Conservation (phyloP, 345 rosid species). For the Citrus australasica region DNA sequence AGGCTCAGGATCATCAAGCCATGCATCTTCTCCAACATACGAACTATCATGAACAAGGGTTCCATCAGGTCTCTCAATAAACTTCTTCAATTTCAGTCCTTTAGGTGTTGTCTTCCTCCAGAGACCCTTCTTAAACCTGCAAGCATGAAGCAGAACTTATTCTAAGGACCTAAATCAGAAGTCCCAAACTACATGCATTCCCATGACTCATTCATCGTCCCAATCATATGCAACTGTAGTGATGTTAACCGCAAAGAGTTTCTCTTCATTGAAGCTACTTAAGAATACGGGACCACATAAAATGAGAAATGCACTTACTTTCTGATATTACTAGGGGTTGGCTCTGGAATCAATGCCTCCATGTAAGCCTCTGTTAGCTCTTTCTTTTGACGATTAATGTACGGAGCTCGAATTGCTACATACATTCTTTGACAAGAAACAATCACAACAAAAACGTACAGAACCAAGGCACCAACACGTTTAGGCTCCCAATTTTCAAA, state of each 20-base stretch:
- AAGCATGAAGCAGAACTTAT: neutral
- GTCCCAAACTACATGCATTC: neutral
- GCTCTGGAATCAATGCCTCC: slow-evolving; percentile 97
- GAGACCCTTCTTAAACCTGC: slow-evolving; percentile 79
- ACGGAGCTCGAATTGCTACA: slow-evolving; percentile 64
- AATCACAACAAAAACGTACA: slow-evolving; percentile 52
- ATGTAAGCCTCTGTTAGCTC: slow-evolving; percentile 85
- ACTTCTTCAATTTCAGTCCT: slow-evolving; percentile 86
- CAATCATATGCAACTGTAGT: neutral
- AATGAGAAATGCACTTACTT: slow-evolving; percentile 39
- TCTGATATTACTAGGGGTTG: slow-evolving; percentile 69
- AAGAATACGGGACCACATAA: neutral
- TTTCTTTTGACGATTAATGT: slow-evolving; percentile 51
- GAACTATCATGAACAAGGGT: slow-evolving; percentile 71
- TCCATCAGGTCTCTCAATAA: slow-evolving; percentile 74
- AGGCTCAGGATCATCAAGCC: slow-evolving; percentile 69
- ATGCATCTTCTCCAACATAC: slow-evolving; percentile 92
- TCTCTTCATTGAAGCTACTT: neutral
- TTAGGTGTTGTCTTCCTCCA: slow-evolving; percentile 87
- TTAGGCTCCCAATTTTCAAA: slow-evolving; percentile 68
- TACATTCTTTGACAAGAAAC: slow-evolving; percentile 65
- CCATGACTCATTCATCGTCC: neutral
- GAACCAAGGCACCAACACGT: slow-evolving; percentile 51
- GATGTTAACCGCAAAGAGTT: too few relatives aligned
- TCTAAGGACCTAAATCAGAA: neutral